Evolutionary conservation across 805 yeast species (phyloP).

Genomic region (Ogataea paraovalis): DNA sequence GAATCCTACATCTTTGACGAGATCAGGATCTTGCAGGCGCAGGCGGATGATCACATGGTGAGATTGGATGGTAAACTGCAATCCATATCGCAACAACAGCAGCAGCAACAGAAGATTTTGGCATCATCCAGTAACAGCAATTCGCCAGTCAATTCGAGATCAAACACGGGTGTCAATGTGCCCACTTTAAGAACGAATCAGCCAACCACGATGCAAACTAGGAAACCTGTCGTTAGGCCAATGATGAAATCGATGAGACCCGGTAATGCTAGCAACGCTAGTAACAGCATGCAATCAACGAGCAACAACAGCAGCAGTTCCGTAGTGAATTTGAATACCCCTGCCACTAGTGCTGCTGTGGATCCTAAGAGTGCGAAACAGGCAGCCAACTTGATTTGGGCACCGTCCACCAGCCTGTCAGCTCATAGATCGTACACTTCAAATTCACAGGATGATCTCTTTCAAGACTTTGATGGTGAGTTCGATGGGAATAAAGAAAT

Average conservation of each 20-base stretch:
- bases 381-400: slow-evolving; percentile 36
- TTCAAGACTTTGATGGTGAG: slow-evolving; percentile 25
- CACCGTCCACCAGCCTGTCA: slow-evolving; percentile 31
- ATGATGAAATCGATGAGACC: slow-evolving; percentile 21
- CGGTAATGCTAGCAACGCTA: slow-evolving; percentile 2
- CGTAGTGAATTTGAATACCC: not conserved
- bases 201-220: slow-evolving; percentile 29
- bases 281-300: not conserved
- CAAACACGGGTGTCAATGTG: slow-evolving; percentile 8
- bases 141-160: slow-evolving; percentile 13
- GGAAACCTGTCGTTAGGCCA: slow-evolving; percentile 17
- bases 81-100: slow-evolving; percentile 4
- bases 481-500: slow-evolving; percentile 19
- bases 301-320: slow-evolving; percentile 2
- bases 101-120: not conserved
- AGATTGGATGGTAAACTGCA: slow-evolving; percentile 26
- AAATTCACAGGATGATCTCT: slow-evolving; percentile 16
- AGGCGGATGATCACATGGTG: slow-evolving; percentile 36
- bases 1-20: slow-evolving; percentile 41
- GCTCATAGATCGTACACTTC: slow-evolving; percentile 24
- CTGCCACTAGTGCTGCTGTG: slow-evolving; percentile 6
- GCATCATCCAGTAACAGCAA: slow-evolving; percentile 3
- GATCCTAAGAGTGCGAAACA: slow-evolving; percentile 26
- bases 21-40: slow-evolving; percentile 34
- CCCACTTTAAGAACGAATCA: slow-evolving; percentile 29